Evolutionary conservation across 257 asterid genomes (phyloP).

Genomic region (Ajuga chamaepitys): DNA sequence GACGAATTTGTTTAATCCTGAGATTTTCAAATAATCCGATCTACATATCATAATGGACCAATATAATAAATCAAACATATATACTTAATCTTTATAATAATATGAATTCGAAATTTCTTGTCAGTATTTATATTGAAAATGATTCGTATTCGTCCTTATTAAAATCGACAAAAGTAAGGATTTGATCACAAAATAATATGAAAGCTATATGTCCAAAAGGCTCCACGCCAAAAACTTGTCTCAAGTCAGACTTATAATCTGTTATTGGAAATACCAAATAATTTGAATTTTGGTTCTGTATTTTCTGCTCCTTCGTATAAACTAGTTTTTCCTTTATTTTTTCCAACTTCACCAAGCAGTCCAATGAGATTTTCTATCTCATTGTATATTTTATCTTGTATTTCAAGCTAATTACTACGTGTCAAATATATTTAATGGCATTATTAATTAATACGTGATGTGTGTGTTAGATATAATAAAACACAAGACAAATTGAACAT

Average conservation of each 20-base stretch:
- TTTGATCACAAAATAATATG: background rate
- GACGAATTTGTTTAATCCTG: background rate
- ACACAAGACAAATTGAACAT: too few species aligned
- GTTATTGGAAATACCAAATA: background rate
- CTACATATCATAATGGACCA: background rate
- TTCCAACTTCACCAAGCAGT: too few species aligned
- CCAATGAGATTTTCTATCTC: too few species aligned
- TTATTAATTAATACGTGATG: too few species aligned
- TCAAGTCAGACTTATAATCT: background rate
- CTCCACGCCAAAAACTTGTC: background rate
- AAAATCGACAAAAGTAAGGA: background rate
- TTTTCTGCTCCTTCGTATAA: too few species aligned
- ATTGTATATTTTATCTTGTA: too few species aligned
- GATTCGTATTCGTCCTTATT: background rate
- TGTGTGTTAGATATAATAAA: too few species aligned
- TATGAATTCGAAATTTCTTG: background rate
- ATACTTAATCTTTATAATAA: background rate
- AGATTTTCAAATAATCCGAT: too few species aligned
- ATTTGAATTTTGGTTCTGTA: background rate
- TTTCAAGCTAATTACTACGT: too few species aligned
- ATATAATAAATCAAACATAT: background rate
- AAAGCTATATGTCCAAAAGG: background rate
- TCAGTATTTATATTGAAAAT: background rate
- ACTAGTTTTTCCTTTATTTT: too few species aligned
- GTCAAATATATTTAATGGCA: too few species aligned